phyloP scores from a whole-genome alignment of 2,329 filamentous ascomycete species.

The Thielaviopsis punctulata region DNA sequence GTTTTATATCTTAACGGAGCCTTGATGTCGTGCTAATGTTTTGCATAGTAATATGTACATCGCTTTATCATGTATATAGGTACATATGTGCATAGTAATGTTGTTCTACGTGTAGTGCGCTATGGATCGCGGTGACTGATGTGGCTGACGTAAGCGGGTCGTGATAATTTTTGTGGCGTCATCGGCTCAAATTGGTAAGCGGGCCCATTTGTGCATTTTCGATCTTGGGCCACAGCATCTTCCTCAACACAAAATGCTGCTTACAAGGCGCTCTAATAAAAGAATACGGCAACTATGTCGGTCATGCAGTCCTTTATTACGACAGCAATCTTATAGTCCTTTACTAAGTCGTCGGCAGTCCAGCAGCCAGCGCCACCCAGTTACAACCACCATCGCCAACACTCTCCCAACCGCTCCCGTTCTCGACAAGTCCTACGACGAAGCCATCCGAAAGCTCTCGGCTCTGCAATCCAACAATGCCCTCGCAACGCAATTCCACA shows the following conservation, averaged over 20 bases:
- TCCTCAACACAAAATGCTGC: background rate
- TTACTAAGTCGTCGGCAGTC: background rate
- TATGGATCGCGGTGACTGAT: background rate
- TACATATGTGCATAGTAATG: too few species aligned
- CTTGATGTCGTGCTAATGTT: background rate
- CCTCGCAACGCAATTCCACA: conserved; percentile 34
- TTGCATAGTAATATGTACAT: too few species aligned
- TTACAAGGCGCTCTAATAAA: background rate
- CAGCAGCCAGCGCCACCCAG: background rate
- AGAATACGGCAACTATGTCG: background rate
- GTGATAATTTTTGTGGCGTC: conserved; percentile 6
- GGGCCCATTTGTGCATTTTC: background rate
- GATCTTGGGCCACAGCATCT: background rate
- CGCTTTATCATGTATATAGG: too few species aligned
- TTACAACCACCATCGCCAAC: background rate
- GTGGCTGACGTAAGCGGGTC: conserved; percentile 8
- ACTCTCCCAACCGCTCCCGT: background rate
- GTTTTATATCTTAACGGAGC: background rate
- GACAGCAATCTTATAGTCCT: background rate
- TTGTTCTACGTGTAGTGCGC: too few species aligned
- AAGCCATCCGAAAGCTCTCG: conserved; percentile 58
- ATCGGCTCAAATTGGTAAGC: background rate
- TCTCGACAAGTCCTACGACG: conserved; percentile 30
- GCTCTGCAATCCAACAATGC: conserved; percentile 65
- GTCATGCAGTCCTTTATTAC: background rate